phyloP scores from a whole-genome alignment of 257 asterid species.

The Solanum paucissectum region DNA sequence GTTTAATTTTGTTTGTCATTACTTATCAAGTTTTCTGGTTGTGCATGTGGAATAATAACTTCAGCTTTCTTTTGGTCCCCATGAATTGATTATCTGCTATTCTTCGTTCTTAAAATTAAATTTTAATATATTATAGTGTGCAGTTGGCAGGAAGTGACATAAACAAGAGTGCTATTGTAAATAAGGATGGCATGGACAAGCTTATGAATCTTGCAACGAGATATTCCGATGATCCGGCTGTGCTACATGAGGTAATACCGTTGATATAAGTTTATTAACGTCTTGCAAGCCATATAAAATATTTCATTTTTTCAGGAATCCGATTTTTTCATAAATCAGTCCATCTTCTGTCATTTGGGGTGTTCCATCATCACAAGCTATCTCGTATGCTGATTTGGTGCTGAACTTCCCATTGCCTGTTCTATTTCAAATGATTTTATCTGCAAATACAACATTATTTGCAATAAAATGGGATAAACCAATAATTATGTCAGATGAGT shows the following conservation, averaged over 20 bases:
- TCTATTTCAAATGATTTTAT: background rate
- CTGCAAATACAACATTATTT: background rate
- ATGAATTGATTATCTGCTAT: background rate
- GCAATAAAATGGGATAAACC: background rate
- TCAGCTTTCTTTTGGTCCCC: background rate
- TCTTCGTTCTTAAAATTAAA: background rate
- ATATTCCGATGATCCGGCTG: slow-evolving; percentile 65
- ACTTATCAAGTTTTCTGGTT: background rate
- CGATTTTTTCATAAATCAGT: background rate
- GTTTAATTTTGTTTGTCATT: background rate
- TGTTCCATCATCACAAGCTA: background rate
- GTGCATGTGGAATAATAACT: background rate
- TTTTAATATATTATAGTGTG: slow-evolving; percentile 1
- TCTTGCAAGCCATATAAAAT: background rate
- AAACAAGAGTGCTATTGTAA: slow-evolving; percentile 67
- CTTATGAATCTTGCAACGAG: slow-evolving; percentile 62
- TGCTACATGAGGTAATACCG: slow-evolving; percentile 65
- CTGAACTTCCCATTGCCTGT: background rate
- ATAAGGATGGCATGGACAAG: slow-evolving; percentile 66
- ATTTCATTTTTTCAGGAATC: background rate
- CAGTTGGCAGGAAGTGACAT: slow-evolving; percentile 97
- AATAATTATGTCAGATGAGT: background rate
- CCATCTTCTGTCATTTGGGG: background rate
- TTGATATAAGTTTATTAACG: background rate
- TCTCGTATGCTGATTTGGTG: background rate